A percentile compares a stretch with the other conserved stretches of the same genome.
Evolutionary conservation across 2,329 filamentous ascomycete genomes (phyloP).

Genomic region (Ceratocystis lukuohia): DNA sequence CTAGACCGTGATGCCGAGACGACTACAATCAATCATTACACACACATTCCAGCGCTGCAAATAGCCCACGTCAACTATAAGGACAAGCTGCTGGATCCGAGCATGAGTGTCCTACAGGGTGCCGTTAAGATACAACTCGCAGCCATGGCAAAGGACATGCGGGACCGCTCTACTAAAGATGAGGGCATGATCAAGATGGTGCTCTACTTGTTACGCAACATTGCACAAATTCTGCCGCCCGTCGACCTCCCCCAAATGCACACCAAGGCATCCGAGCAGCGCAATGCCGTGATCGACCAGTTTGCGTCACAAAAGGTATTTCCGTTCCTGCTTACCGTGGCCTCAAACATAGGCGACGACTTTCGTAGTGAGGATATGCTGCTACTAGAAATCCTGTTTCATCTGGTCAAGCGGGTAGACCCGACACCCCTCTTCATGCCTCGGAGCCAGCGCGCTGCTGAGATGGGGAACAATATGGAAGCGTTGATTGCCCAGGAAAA

Average conservation of each 20-base stretch:
- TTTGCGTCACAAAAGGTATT: slow-evolving; percentile 89
- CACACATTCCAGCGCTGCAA: slow-evolving; percentile 79
- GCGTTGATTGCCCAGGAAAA: slow-evolving; percentile 68
- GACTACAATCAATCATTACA: slow-evolving; percentile 85
- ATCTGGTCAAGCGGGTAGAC: slow-evolving; percentile 81
- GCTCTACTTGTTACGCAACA: slow-evolving; percentile 77
- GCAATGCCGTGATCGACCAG: slow-evolving; percentile 74
- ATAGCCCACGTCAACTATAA: slow-evolving; percentile 85
- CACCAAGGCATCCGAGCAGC: slow-evolving; percentile 51
- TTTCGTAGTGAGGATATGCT: slow-evolving; percentile 80
- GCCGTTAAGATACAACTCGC: slow-evolving; percentile 71
- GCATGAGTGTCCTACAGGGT: slow-evolving; percentile 62
- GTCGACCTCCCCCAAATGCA: slow-evolving; percentile 70
- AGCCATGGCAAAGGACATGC: slow-evolving; percentile 64
- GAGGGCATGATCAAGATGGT: slow-evolving; percentile 86
- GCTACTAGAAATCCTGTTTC: slow-evolving; percentile 84
- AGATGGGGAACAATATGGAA: slow-evolving; percentile 60
- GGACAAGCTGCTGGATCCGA: slow-evolving; percentile 72
- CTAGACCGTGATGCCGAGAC: slow-evolving; percentile 63
- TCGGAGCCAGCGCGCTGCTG: slow-evolving; percentile 54
- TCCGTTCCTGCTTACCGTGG: slow-evolving; percentile 67
- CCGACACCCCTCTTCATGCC: slow-evolving; percentile 74
- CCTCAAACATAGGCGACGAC: slow-evolving; percentile 87
- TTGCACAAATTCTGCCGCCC: slow-evolving; percentile 69
- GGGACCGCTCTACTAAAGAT: slow-evolving; percentile 65